These are phyloP conservation scores for Aspergillus clavatus DNA, from an alignment of 2,329 filamentous ascomycete species.

Conservation along the genomic window DNA sequence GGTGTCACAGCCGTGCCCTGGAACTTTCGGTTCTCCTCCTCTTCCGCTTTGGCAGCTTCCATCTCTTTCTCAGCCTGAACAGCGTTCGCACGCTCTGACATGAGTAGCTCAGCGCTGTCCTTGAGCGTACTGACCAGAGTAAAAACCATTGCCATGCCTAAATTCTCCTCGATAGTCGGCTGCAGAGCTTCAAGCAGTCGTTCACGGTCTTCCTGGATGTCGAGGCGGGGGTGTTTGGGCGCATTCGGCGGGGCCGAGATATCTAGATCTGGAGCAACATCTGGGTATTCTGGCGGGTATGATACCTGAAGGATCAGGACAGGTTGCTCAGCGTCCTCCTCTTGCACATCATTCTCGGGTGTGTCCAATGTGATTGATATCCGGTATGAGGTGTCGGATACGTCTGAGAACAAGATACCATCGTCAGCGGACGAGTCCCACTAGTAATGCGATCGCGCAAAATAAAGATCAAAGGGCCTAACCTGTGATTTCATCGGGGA, in stretches of 20 bases:
- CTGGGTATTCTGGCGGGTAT: slow-evolving; percentile 88
- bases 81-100: slow-evolving; percentile 66
- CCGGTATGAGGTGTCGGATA: slow-evolving; percentile 84
- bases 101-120: slow-evolving; percentile 81
- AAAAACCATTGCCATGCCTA: slow-evolving; percentile 98
- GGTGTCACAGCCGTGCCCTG: slow-evolving; percentile 84
- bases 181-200: slow-evolving; percentile 65
- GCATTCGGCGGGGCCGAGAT: slow-evolving; percentile 69
- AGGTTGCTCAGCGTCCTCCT: slow-evolving; percentile 56
- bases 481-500: slow-evolving; percentile 96
- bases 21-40: slow-evolving; percentile 95
- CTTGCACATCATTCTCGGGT: slow-evolving; percentile 54
- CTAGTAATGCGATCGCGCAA: not conserved
- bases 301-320: slow-evolving; percentile 76
- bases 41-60: slow-evolving; percentile 60
- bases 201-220: slow-evolving; percentile 73
- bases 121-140: slow-evolving; percentile 82
- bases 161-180: slow-evolving; percentile 79
- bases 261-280: slow-evolving; percentile 77
- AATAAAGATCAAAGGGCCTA: slow-evolving; percentile 12
- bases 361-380: slow-evolving; percentile 82
- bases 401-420: slow-evolving; percentile 52
- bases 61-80: slow-evolving; percentile 51
- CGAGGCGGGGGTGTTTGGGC: slow-evolving; percentile 66
- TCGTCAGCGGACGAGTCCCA: slow-evolving; percentile 14